Conservation (phyloP, 2,329 filamentous ascomycete species). For the Cordyceps javanica region DNA sequence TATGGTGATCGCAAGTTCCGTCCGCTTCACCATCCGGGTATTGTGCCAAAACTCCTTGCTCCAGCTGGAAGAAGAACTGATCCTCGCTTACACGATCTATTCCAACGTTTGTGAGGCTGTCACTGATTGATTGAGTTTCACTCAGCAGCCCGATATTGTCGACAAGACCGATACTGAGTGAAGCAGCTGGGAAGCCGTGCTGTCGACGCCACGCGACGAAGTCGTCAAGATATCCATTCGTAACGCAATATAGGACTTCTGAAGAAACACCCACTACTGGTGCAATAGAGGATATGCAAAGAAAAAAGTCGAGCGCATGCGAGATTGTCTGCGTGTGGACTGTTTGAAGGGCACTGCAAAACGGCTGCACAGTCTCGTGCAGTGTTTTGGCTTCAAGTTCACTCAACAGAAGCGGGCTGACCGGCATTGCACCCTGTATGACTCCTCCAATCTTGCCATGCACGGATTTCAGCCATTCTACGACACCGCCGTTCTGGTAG, state of each 20-base stretch:
- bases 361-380: neutral
- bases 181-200: neutral
- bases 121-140: neutral
- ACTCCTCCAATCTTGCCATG: neutral
- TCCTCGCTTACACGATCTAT: neutral
- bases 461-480: neutral
- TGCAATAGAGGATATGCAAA: neutral
- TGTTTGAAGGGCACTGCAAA: neutral
- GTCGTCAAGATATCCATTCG: neutral
- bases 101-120: neutral
- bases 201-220: neutral
- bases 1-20: neutral
- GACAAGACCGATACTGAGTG: neutral
- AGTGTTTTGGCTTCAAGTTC: neutral
- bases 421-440: neutral
- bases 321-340: neutral
- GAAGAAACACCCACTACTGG: neutral
- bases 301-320: neutral
- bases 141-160: neutral
- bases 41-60: neutral
- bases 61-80: neutral
- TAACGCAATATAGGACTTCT: neutral
- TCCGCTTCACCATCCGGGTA: constrained; percentile 1
- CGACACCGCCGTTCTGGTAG: neutral
- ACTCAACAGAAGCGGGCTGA: neutral